phyloP scores from a whole-genome alignment of 495 filamentous ascomycete species.

The Neurospora cerealis region DNA sequence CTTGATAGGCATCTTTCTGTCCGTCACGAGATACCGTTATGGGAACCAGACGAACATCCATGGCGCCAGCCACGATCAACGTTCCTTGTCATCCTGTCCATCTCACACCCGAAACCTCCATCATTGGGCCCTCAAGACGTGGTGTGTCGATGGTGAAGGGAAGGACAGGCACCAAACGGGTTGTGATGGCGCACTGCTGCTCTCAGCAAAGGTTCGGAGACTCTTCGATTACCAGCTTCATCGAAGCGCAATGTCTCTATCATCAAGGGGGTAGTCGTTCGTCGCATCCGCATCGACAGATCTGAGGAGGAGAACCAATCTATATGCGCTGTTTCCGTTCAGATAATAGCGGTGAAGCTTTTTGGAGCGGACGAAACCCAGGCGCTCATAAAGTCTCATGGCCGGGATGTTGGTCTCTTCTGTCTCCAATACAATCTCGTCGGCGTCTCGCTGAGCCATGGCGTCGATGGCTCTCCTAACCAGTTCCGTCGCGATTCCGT shows the following conservation, averaged over 20 bases:
- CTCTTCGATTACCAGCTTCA: neutral
- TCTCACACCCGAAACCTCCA: neutral
- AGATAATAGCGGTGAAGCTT: constrained; percentile 92
- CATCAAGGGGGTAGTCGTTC: constrained; percentile 15
- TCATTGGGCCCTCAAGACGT: neutral
- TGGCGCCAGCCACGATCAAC: neutral
- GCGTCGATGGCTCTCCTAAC: constrained; percentile 87
- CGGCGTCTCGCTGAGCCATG: constrained; percentile 74
- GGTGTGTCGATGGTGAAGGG: neutral
- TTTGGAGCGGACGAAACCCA: constrained; percentile 91
- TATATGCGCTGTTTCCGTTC: constrained; percentile 90
- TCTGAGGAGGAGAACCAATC: constrained; percentile 77
- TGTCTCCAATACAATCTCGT: constrained; percentile 95
- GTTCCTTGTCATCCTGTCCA: neutral
- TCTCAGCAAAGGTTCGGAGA: neutral
- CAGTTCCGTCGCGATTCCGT: constrained; percentile 83
- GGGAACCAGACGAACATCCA: neutral
- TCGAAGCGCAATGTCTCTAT: constrained; percentile 3
- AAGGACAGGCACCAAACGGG: neutral
- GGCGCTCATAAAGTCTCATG: constrained; percentile 84
- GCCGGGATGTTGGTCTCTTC: constrained; percentile 90
- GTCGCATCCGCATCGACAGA: constrained; percentile 22
- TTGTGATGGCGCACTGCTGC: neutral
- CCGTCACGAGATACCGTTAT: neutral
- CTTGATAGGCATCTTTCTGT: neutral